phyloP scores from a whole-genome alignment of 2,329 filamentous ascomycete genomes.

The Claviceps sp. region DNA sequence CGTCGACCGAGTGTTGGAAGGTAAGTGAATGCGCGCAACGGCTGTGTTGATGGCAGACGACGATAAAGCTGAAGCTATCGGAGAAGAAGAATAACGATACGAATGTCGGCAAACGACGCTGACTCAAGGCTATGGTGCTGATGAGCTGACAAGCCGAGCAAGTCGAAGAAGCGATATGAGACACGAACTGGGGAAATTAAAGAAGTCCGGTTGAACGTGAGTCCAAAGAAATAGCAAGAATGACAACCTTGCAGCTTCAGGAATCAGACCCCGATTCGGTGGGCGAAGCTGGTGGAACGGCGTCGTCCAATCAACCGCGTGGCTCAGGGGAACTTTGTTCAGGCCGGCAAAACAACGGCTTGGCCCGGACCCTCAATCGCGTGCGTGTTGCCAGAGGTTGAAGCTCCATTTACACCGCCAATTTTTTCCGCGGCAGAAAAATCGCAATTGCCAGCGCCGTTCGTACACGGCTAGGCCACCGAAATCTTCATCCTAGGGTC shows the following conservation, averaged over 20 bases:
- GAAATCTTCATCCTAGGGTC: neutral
- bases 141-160: neutral
- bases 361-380: neutral
- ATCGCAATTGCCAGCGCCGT: neutral
- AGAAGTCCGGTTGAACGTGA: conserved; percentile 1
- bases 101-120: neutral
- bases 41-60: neutral
- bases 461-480: neutral
- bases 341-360: conserved; percentile 11
- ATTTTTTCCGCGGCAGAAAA: conserved; percentile 15
- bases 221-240: neutral
- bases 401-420: conserved; percentile 12
- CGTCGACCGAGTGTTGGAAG: neutral
- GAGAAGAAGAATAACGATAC: conserved; percentile 2
- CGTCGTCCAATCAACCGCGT: conserved; percentile 27
- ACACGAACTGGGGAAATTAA: conserved; percentile 7
- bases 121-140: neutral
- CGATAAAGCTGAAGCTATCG: conserved; percentile 1
- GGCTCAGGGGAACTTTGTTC: conserved; percentile 1
- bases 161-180: conserved; percentile 8
- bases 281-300: conserved; percentile 6
- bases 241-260: neutral
- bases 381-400: neutral
- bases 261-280: neutral
- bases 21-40: neutral